Base-by-base conservation (phyloP, 2,329 filamentous ascomycete genomes). In the Pseudomassariella vexata region DNA sequence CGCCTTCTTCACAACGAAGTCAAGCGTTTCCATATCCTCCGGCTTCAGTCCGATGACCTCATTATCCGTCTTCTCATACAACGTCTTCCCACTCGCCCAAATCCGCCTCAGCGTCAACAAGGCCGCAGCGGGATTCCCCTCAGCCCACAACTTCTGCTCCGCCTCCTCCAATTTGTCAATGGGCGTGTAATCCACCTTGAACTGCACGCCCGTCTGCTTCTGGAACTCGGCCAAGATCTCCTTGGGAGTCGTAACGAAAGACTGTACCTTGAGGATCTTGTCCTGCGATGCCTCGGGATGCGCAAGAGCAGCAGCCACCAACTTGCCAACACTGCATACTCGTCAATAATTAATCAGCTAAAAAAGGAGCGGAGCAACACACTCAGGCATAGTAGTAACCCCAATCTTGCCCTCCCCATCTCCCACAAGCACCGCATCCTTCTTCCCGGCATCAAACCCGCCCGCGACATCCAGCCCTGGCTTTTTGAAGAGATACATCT, bases 311-410 rank as follows among this genome's bases (percentile, higher is more conserved):
- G 74, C 74, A 2, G 77, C 73, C 2, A 85, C 67, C 16, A 82
- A 67, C 34, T 73, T 77, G 5, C 82, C 82, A 8, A 85, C 80
- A 46, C 76, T 81, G 29, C 5, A 9, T 12, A 9, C 22, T 10
- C 23, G 44, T 15, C 6, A 3, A 2, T 5, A 4, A 4, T 19
- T 19, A 19, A 9, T 15, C 6, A 11, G n/a, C 6, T 12, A 14
- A 18, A 6, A 1, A 10, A 5, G 16, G 16, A n/a, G 12, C n/a
- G 18, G 16, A 18, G 23, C 3, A 5, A 65, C 74, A 60, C 58
- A 82, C 79, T 88, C 84, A 15, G 65, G 61, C 75, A 84, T 84
- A 3, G 76, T 82, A 3, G 79, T 85, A 45, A 88, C 73, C 21
- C 76, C 79, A 38, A 86, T 66, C 38, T 62, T 68, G 14, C 68